Evolutionary conservation across 768 basidiomycete species (phyloP).

Genomic region (Lactarius psammicola): DNA sequence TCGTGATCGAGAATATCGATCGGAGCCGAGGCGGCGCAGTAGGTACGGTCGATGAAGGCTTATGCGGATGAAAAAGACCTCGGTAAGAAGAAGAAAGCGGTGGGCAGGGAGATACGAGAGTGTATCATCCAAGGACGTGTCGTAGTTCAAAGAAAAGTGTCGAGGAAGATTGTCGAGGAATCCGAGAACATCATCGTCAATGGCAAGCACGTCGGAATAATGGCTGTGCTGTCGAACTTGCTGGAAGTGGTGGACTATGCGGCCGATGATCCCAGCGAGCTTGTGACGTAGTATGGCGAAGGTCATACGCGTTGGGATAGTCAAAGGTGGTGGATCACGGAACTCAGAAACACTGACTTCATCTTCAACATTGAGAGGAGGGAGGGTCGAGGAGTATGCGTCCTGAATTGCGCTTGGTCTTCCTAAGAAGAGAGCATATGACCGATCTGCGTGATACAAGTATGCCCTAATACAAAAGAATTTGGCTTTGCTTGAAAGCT

Average conservation of each 20-base stretch:
- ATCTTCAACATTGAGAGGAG: conserved; percentile 72
- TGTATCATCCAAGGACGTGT: conserved; percentile 70
- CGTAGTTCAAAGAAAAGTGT: conserved; percentile 72
- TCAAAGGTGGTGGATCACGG: conserved; percentile 55
- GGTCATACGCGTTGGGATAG: conserved; percentile 77
- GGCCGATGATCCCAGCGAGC: conserved; percentile 81
- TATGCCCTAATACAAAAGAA: conserved; percentile 58
- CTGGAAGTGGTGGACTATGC: conserved; percentile 92
- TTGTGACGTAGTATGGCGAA: conserved; percentile 85
- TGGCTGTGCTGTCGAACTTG: conserved; percentile 73
- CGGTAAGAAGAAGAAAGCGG: conserved; percentile 85
- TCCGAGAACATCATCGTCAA: conserved; percentile 81
- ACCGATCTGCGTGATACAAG: conserved; percentile 90
- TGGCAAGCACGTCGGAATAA: conserved; percentile 75
- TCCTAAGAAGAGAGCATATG: conserved; percentile 88
- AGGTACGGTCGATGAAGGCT: conserved; percentile 87
- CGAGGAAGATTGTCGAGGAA: conserved; percentile 78
- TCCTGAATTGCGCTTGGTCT: conserved; percentile 88
- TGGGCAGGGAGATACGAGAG: conserved; percentile 72
- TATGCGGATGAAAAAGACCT: conserved; percentile 83
- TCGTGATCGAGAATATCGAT: conserved; percentile 78
- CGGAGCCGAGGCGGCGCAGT: conserved; percentile 71
- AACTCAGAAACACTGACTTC: conserved; percentile 46
- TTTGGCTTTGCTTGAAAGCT: conserved; percentile 6
- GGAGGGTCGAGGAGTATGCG: conserved; percentile 79